Base-by-base conservation (phyloP, 2,329 filamentous ascomycete species). In the Colletotrichum liaoningense region DNA sequence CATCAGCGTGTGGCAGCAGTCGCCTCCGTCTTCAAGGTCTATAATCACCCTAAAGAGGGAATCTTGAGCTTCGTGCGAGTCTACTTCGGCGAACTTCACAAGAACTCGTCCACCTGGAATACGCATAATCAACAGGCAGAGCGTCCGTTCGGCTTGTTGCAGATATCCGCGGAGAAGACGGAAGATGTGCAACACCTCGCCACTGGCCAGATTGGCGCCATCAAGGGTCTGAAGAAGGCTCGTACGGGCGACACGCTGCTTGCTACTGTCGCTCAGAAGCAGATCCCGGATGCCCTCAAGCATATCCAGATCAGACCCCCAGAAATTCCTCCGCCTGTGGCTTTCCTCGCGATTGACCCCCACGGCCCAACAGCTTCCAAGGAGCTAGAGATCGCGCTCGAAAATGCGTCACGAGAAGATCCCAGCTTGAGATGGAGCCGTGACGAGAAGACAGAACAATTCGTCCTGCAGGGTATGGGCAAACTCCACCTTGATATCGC, bases 401-500 rank as follows among this genome's bases (percentile, higher is more conserved):
- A 91, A 5, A 90, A 97, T 62, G 89, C 98, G 5, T 90, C 97
- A 0, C 88, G 97, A 77, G 97, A 99, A 84, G 97, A 99, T 78
- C 97, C 97, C 0, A 98, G 95, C 81, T 86, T 99, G 26, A 91
- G 97, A 69, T 94, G 97, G 80, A 93, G 89, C 46, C 87, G 94
- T 35, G 94, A 98, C 78, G 91, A 96, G 74, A 97, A 98, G 81
- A 95, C 94, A 1, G 97, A 97, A 2, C 95, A 98, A 79, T 98
- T 97, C 59, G 93, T 97, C 38, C 88, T 99, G 0, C 95, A 95
- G 66, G 97, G 97, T 4, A 98, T 99, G 97, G 97, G 97, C 8
- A 95, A 97, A 78, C 89, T 99, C 33, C 97, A 99, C 82, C 88
- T 99, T 1, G 97, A 99, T 78, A 97, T 99, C 62, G 95, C 96